Percentiles rank a stretch among this genome's conserved stretches.
Conservation (phyloP, 129 eudicot species). For the Flaveria sonorensis region DNA sequence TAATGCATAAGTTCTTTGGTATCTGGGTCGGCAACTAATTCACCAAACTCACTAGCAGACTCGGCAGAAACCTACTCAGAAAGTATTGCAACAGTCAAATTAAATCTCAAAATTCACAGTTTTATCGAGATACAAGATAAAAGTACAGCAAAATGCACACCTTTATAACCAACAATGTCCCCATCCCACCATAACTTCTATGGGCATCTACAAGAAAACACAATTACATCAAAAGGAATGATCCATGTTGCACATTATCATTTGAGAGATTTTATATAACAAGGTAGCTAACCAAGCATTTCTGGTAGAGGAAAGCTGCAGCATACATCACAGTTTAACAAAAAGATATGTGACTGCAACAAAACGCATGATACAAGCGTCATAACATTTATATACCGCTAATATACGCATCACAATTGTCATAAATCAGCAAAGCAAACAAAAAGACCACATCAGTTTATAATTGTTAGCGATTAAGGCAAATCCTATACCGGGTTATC, state of each 20-base stretch:
- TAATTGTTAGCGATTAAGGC: conserved; percentile 4
- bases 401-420: not conserved
- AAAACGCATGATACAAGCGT: conserved; percentile 10
- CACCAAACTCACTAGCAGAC: conserved; percentile 94
- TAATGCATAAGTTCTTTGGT: conserved; percentile 93
- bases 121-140: not conserved
- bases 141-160: conserved; percentile 37
- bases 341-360: conserved; percentile 91
- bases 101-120: conserved; percentile 1
- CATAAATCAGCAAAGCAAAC: conserved; percentile 4
- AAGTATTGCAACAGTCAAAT: conserved; percentile 13
- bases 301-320: conserved; percentile 85
- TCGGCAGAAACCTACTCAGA: conserved; percentile 83
- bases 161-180: conserved; percentile 83
- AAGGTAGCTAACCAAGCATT: conserved; percentile 82
- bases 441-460: not conserved
- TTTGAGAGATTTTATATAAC: not conserved
- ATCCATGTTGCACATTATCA: not conserved
- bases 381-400: not conserved
- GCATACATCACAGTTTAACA: conserved; percentile 91
- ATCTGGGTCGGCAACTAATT: conserved; percentile 88
- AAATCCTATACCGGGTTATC: conserved; percentile 66
- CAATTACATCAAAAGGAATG: not conserved
- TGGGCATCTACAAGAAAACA: conserved; percentile 67
- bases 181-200: conserved; percentile 77